phyloP scores from a whole-genome alignment of 345 rosid genomes.

The Brassica napus region Da-Ae NC_063439.1:9658501-9659000 shows the following conservation, averaged over 20 bases:
- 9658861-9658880: slow-evolving; percentile 99
- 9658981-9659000: background rate
- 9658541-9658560: background rate
- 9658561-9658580: too few species aligned
- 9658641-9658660: slow-evolving; percentile 83
- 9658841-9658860: slow-evolving; percentile 79
- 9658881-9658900: slow-evolving; percentile 83
- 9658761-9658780: slow-evolving; percentile 19
- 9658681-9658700: slow-evolving; percentile 58
- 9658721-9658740: slow-evolving; percentile 91
- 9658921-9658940: slow-evolving; percentile 80
- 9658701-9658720: slow-evolving; percentile 90
- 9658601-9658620: slow-evolving; percentile 45
- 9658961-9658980: background rate
- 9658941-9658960: slow-evolving; percentile 59
- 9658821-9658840: slow-evolving; percentile 38
- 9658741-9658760: slow-evolving; percentile 83
- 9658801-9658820: background rate
- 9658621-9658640: slow-evolving; percentile 63
- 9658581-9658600: slow-evolving; percentile 12
- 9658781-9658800: background rate
- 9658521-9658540: too few species aligned
- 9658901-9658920: slow-evolving; percentile 98
- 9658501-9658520: too few species aligned
- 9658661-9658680: slow-evolving; percentile 83